Conservation (phyloP, 2,329 filamentous ascomycete genomes). For the Hypoxylon sp. region DNA sequence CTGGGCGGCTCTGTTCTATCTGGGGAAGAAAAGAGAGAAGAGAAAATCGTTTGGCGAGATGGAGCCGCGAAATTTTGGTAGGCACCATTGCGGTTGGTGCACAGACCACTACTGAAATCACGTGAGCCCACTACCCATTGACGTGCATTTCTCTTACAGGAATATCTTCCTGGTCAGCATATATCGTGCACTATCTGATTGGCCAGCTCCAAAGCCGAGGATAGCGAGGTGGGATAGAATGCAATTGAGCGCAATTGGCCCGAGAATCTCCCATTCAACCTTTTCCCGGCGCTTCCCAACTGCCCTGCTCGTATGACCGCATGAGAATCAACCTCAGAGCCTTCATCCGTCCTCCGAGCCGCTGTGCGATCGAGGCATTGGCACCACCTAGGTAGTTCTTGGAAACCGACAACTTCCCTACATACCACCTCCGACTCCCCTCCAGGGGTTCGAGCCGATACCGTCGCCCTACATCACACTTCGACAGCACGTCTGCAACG, state of each 20-base stretch:
- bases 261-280: conserved; percentile 19
- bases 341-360: conserved; percentile 4
- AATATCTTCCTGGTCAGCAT: conserved; percentile 18
- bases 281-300: conserved; percentile 13
- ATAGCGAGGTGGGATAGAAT: conserved; percentile 29
- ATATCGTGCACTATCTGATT: conserved; percentile 24
- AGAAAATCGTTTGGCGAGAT: conserved; percentile 1
- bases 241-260: conserved; percentile 20
- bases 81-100: conserved; percentile 16
- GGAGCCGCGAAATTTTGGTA: conserved; percentile 5
- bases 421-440: not conserved
- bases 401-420: not conserved
- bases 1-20: conserved; percentile 61
- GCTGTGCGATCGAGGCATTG: conserved; percentile 1
- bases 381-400: no score
- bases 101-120: conserved; percentile 32
- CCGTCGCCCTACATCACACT: not conserved
- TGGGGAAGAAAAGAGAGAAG: conserved; percentile 50
- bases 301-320: conserved; percentile 36
- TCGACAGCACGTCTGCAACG: conserved; percentile 13
- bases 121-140: conserved; percentile 29
- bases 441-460: conserved; percentile 5
- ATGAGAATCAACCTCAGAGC: conserved; percentile 21
- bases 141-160: conserved; percentile 20
- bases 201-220: conserved; percentile 31